Percentiles rank a stretch among this genome's conserved stretches.
phyloP scores from a whole-genome alignment of 2,329 filamentous ascomycete species.

The Paecilomyces niveus region DNA sequence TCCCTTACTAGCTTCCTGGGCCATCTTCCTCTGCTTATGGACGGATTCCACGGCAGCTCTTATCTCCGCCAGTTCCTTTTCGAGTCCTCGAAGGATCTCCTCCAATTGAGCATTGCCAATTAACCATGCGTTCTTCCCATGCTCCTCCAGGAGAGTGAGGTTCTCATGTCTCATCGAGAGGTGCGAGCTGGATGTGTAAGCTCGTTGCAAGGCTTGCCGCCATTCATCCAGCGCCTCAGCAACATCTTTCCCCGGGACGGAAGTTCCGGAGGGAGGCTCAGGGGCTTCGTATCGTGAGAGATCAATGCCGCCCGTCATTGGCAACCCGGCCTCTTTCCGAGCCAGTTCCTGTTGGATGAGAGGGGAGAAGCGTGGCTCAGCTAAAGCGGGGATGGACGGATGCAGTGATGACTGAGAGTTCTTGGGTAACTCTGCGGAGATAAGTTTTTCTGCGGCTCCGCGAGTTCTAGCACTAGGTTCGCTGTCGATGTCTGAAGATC shows the following conservation, averaged over 20 bases:
- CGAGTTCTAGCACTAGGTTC: conserved; percentile 58
- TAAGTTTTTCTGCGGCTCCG: conserved; percentile 60
- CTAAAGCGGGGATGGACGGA: conserved; percentile 50
- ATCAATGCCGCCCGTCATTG: conserved; percentile 60
- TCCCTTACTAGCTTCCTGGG: conserved; percentile 63
- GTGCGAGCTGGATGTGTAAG: conserved; percentile 54
- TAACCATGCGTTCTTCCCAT: conserved; percentile 88
- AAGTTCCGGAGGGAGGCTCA: conserved; percentile 46
- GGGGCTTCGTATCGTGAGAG: conserved; percentile 76
- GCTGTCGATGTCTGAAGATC: conserved; percentile 65
- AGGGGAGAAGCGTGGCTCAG: conserved; percentile 54
- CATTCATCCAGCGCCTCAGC: conserved; percentile 37
- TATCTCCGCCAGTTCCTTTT: conserved; percentile 64
- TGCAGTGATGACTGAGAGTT: conserved; percentile 46
- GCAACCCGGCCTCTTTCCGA: conserved; percentile 56
- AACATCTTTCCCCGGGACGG: conserved; percentile 19
- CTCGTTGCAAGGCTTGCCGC: conserved; percentile 45
- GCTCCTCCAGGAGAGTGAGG: conserved; percentile 67
- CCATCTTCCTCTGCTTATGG: conserved; percentile 60
- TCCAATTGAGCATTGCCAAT: conserved; percentile 76
- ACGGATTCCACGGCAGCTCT: conserved; percentile 66
- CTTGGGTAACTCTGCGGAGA: conserved; percentile 56
- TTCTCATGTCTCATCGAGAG: conserved; percentile 51
- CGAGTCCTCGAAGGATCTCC: conserved; percentile 59
- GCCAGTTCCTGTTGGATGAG: conserved; percentile 61